Evolutionary conservation across 2,329 filamentous ascomycete genomes (phyloP).

Genomic region (Colletotrichum camelliae): DNA sequence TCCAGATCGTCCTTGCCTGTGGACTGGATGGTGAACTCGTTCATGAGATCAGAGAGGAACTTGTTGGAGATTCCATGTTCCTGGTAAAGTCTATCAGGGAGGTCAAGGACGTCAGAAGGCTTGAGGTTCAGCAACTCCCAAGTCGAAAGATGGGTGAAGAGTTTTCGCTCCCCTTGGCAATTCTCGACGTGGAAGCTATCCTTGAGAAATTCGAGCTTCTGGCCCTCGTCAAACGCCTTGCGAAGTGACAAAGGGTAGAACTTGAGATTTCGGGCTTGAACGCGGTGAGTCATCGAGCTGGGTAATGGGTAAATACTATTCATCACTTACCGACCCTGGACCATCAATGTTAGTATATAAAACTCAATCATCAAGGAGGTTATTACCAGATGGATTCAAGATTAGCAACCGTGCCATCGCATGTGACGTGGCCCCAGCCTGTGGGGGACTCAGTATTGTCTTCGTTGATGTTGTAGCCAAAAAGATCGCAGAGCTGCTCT

Average conservation of each 20-base stretch:
- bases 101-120: slow-evolving; percentile 41
- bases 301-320: neutral
- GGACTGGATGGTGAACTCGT: slow-evolving; percentile 46
- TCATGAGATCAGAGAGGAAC: slow-evolving; percentile 30
- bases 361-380: neutral
- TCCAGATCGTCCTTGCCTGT: slow-evolving; percentile 43
- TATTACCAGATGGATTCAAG: slow-evolving; percentile 50
- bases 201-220: neutral
- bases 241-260: slow-evolving; percentile 48
- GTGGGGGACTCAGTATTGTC: slow-evolving; percentile 28
- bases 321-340: neutral
- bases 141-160: slow-evolving; percentile 38
- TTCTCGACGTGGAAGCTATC: neutral
- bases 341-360: slow-evolving; percentile 2
- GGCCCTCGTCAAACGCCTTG: neutral
- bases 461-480: slow-evolving; percentile 46
- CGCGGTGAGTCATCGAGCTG: neutral
- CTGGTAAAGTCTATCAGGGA: slow-evolving; percentile 40
- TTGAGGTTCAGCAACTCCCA: slow-evolving; percentile 54
- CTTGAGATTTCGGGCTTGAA: slow-evolving; percentile 48
- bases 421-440: slow-evolving; percentile 51
- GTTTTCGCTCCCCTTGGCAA: slow-evolving; percentile 35
- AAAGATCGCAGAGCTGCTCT: slow-evolving; percentile 48
- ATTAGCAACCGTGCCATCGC: slow-evolving; percentile 51
- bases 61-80: slow-evolving; percentile 44